Conservation (phyloP, 1,284 basidiomycete genomes). For the Rhodotorula glutinis region DNA sequence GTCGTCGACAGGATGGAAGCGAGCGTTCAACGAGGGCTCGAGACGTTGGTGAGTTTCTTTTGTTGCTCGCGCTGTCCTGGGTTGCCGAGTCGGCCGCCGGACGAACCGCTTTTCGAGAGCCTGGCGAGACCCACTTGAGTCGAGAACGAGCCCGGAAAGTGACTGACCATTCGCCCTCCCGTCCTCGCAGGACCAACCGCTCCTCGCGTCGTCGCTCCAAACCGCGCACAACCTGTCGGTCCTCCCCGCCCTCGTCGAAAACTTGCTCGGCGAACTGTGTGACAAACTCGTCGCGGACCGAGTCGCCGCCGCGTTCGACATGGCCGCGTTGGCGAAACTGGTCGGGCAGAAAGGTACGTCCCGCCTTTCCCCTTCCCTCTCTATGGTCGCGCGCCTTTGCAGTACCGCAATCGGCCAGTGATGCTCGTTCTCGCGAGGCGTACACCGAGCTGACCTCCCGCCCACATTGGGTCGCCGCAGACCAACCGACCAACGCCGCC, state of each 20-base stretch:
- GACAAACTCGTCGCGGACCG: conserved; percentile 64
- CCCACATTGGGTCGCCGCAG: too few species aligned
- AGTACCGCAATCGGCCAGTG: too few species aligned
- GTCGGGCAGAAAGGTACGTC: conserved; percentile 64
- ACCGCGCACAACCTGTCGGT: conserved; percentile 88
- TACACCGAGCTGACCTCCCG: too few species aligned
- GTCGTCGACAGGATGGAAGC: conserved; percentile 80
- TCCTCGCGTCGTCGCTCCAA: conserved; percentile 86
- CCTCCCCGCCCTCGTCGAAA: conserved; percentile 75
- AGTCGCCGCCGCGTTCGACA: conserved; percentile 60
- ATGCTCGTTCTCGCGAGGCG: too few species aligned
- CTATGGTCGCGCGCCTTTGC: too few species aligned
- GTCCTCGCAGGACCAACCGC: conserved; percentile 69
- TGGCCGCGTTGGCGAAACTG: conserved; percentile 78
- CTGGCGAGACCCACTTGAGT: too few species aligned
- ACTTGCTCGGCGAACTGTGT: conserved; percentile 73
- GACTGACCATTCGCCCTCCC: too few species aligned
- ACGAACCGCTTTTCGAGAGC: not conserved
- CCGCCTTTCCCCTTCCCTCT: too few species aligned
- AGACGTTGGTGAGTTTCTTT: conserved; percentile 52
- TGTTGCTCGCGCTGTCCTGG: too few species aligned
- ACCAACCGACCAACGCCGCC: conserved; percentile 32
- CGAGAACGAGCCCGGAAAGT: too few species aligned
- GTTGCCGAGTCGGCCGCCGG: too few species aligned
- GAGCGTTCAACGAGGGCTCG: conserved; percentile 75